Base-by-base conservation (phyloP, 169 alveolate species). In the Cryptosporidium parvum region DNA sequence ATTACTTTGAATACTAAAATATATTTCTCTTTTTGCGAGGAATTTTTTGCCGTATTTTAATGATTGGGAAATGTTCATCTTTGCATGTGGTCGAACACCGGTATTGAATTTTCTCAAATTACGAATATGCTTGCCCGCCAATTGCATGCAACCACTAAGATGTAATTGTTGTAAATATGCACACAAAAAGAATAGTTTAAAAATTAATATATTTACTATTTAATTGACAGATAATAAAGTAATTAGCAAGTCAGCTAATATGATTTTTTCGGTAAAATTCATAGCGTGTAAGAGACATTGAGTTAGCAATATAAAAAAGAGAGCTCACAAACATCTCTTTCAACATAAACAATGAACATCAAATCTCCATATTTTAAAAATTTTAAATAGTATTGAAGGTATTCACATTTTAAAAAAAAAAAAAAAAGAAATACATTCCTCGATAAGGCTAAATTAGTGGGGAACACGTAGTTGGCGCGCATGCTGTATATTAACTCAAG, bases 391-490 rank as follows among this genome's bases (percentile, higher is more conserved):
- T 1, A n/a, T 9, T 9, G 56, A 48, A 1, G 37, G 37, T 1
- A 56, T 56, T n/a, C 21, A 2, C 18, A 23, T 23, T 56, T 56
- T 56, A 0, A 16, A n/a, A 8, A 56, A 39, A 0, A 56, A 56
- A 18, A 7, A 23, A 12, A n/a, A 26, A 53, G 65, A n/a, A 21
- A 56, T 26, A 26, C 14, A 56, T 5, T 56, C 35, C 35, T 56
- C 37, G 14, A 56, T 21, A 56, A n/a, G 23, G 56, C 35, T 56
- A 5, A 23, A 37, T 21, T 4, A 53, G 67, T 56, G 67, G 67
- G 67, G 67, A 56, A 26, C 67, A 56, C 67, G 23, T n/a, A 56
- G 4, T 48, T 56, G 39, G 67, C 67, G 67, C 67, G 67, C 37
- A 56, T 21, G 8, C 3, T 21, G 7, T 56, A 23, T 2, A 8